These are phyloP conservation scores for Pseudoscleropodium purum DNA, from an alignment of 225 moss, liverwort and hornwort genomes.

Conservation along the genomic window DNA sequence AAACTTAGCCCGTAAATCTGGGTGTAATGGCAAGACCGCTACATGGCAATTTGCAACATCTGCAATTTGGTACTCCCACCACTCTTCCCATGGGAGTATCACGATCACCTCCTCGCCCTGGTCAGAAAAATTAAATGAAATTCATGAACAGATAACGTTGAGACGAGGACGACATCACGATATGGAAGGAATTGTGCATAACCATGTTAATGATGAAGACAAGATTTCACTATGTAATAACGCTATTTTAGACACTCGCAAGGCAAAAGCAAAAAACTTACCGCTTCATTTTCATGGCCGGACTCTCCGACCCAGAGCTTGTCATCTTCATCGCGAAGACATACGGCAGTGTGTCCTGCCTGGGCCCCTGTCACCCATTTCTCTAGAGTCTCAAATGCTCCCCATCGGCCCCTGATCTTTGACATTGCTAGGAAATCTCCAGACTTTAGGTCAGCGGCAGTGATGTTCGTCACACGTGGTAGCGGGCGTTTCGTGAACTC, in stretches of 20 bases:
- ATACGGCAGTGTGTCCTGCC: constrained; percentile 66
- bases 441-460: constrained; percentile 38
- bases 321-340: constrained; percentile 57
- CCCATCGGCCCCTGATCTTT: constrained; percentile 65
- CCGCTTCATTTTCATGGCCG: constrained; percentile 60
- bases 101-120: constrained; percentile 70
- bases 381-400: constrained; percentile 67
- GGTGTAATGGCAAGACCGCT: constrained; percentile 54
- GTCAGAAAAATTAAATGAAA: not conserved
- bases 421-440: constrained; percentile 66
- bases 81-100: constrained; percentile 59
- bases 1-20: constrained; percentile 51
- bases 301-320: constrained; percentile 72
- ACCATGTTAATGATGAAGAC: not conserved
- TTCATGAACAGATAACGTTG: not conserved
- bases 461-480: constrained; percentile 47
- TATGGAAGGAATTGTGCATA: not conserved
- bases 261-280: not conserved
- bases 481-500: constrained; percentile 42
- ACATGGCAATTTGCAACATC: constrained; percentile 62
- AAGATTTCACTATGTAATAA: not conserved
- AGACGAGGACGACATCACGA: not conserved
- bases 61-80: constrained; percentile 54
- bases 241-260: not conserved
- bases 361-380: constrained; percentile 71